phyloP scores from a whole-genome alignment of 2,329 filamentous ascomycete species.

The Aureobasidium leucospermi region DNA sequence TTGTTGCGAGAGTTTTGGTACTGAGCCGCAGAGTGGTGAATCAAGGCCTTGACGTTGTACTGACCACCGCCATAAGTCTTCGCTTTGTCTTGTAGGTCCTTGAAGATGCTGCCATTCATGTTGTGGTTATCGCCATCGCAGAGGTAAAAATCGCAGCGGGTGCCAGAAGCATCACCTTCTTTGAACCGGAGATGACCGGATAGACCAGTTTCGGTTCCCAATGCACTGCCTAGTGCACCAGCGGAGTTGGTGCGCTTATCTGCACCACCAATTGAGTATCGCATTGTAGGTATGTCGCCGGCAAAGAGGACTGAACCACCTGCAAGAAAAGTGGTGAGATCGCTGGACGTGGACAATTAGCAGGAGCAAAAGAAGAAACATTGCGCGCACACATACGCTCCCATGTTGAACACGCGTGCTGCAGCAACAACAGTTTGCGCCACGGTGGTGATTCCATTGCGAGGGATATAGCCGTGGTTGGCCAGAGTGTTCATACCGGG shows the following conservation, averaged over 20 bases:
- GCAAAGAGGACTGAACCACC: constrained; percentile 15
- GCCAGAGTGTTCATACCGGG: constrained; percentile 21
- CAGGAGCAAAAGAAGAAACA: background rate
- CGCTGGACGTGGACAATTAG: background rate
- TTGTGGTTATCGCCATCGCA: constrained; percentile 19
- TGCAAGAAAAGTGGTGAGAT: constrained; percentile 1
- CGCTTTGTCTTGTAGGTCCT: constrained; percentile 17
- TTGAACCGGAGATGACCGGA: constrained; percentile 15
- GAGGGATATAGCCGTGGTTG: constrained; percentile 22
- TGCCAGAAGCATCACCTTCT: constrained; percentile 18
- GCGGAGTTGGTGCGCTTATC: constrained; percentile 2
- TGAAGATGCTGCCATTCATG: constrained; percentile 16
- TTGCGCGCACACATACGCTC: background rate
- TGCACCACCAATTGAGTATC: constrained; percentile 18
- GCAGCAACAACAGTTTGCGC: constrained; percentile 2
- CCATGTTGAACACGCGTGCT: constrained; percentile 15
- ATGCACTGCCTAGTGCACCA: constrained; percentile 12
- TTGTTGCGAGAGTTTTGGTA: constrained; percentile 15
- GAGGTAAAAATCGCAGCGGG: constrained; percentile 18
- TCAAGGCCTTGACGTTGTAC: constrained; percentile 19
- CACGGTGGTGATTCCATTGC: constrained; percentile 14
- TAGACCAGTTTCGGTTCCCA: constrained; percentile 13
- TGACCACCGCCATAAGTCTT: constrained; percentile 18
- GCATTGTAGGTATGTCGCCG: constrained; percentile 17
- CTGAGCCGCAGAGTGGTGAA: constrained; percentile 16